Evolutionary conservation across 176 grass and related monocot genomes (phyloP).

Genomic region (Rhynchospora tenuis): DNA sequence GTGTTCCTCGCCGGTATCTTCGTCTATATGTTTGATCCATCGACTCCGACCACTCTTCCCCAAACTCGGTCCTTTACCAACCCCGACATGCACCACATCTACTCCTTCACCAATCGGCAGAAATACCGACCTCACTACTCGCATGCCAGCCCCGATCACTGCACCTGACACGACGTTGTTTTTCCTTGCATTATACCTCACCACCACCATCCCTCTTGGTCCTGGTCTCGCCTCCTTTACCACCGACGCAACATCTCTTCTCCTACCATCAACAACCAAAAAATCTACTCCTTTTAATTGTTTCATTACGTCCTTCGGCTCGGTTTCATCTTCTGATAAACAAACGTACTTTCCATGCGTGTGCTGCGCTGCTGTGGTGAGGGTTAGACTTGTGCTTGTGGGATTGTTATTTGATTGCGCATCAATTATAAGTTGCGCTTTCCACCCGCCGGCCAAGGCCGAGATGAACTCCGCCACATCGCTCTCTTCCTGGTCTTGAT

Average conservation of each 20-base stretch:
- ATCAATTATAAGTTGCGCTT: slow-evolving; percentile 65
- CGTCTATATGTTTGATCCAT: slow-evolving; percentile 66
- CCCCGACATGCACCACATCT: slow-evolving; percentile 73
- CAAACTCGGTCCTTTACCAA: slow-evolving; percentile 67
- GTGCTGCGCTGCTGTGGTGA: slow-evolving; percentile 27
- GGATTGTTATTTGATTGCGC: slow-evolving; percentile 18
- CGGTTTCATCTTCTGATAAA: slow-evolving; percentile 17
- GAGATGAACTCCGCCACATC: slow-evolving; percentile 57
- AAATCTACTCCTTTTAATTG: slow-evolving; percentile 54
- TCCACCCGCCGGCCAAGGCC: slow-evolving; percentile 65
- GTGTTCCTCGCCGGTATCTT: slow-evolving; percentile 60
- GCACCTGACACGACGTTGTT: background rate
- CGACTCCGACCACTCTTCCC: slow-evolving; percentile 4
- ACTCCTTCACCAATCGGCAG: slow-evolving; percentile 64
- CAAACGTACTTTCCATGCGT: slow-evolving; percentile 26
- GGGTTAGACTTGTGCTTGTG: slow-evolving; percentile 26
- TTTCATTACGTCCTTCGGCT: slow-evolving; percentile 35
- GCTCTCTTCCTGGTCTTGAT: background rate
- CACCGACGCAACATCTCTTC: slow-evolving; percentile 32
- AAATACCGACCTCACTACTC: slow-evolving; percentile 58
- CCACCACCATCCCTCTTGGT: slow-evolving; percentile 62
- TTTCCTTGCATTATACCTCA: slow-evolving; percentile 31
- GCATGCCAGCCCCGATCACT: slow-evolving; percentile 28
- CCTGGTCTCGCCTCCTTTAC: slow-evolving; percentile 48
- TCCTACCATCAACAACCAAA: slow-evolving; percentile 48